Evolutionary conservation across 202 grass and related monocot species (phyloP).

Genomic region (Panicum virgatum): DNA sequence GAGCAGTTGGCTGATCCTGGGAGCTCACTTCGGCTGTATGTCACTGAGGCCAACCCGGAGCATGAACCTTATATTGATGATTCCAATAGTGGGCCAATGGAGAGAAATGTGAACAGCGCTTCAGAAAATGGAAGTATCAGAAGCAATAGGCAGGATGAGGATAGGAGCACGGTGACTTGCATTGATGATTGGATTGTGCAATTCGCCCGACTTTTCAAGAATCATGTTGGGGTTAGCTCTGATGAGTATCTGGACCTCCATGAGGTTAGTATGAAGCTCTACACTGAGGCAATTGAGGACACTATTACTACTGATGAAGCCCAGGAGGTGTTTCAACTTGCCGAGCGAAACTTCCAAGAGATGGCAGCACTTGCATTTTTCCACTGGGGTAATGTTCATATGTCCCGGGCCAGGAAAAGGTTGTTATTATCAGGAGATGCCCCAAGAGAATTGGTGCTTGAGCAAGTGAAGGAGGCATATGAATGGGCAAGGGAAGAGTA

Average conservation of each 20-base stretch:
- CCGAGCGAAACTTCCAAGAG: constrained; percentile 83
- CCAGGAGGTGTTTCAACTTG: constrained; percentile 82
- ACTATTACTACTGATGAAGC: constrained; percentile 89
- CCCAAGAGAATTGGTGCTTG: constrained; percentile 56
- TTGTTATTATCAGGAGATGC: constrained; percentile 53
- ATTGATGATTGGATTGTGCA: constrained; percentile 96
- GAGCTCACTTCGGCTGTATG: constrained; percentile 74
- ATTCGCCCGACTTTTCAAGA: constrained; percentile 88
- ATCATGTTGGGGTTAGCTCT: constrained; percentile 67
- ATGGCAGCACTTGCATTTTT: constrained; percentile 93
- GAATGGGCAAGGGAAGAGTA: constrained; percentile 73
- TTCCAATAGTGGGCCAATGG: constrained; percentile 32
- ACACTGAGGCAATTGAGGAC: constrained; percentile 80
- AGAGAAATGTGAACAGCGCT: constrained; percentile 42
- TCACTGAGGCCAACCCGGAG: constrained; percentile 70
- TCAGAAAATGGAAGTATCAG: constrained; percentile 59
- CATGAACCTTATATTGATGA: constrained; percentile 68
- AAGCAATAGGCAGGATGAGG: constrained; percentile 64
- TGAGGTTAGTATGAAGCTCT: constrained; percentile 89
- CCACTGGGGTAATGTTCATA: constrained; percentile 91
- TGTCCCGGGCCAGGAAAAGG: constrained; percentile 80
- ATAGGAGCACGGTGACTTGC: constrained; percentile 49
- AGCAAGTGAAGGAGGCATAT: constrained; percentile 63
- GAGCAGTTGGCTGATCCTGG: constrained; percentile 62
- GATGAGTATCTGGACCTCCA: constrained; percentile 83